Evolutionary conservation across 176 grass and related monocot genomes (phyloP), one percentile per base, ranked within the genome.

Genomic region (barley (Hordeum vulgare)): DNA sequence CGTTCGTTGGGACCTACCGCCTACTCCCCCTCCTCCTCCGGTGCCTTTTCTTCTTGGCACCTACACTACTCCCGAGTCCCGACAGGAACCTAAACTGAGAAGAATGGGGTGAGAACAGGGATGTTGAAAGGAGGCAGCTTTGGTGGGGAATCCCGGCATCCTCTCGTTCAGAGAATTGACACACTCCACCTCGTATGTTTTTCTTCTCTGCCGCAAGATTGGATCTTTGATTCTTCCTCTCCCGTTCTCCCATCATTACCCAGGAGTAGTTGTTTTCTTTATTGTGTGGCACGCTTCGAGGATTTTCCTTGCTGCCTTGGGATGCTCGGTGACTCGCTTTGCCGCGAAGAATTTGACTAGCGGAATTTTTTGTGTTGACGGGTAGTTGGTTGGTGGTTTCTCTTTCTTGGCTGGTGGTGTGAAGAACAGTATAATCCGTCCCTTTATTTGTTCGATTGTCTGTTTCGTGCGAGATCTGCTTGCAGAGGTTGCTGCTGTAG

Each of bases 11-110:
- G 84, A 9, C 79, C 86, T 74, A 65, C 86, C 18, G 51, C 51
- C 51, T 18, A 18, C 7, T 56, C 18, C 51, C 7, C 51, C 61
- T 11, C 8, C 80, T 44, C n/a, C 67, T 40, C 34, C 58, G 11
- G 60, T 40, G 68, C 67, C 67, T 83, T 86, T 86, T 61, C 66
- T 80, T 74, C 58, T 67, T 69, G 80, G 80, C 88, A 85, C 35
- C 45, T 62, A 74, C 81, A 58, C 78, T 25, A 28, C 58, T 1
- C 36, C 13, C 26, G 53, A 56, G 2, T 56, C 53, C 53, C 20
- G 47, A 51, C 47, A 51, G 15, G 47, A 51, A 51, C 47, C 47
- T 51, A 51, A 51, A 51, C 15, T 51, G 71, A 20, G 18, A 49
- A 34, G 9, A 70, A 80, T 87, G 84, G 84, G 84, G 53, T 80